A percentile compares a stretch with the other conserved stretches of the same genome.
phyloP scores from a whole-genome alignment of 345 rosid species.

The Citropsis articulata region DNA sequence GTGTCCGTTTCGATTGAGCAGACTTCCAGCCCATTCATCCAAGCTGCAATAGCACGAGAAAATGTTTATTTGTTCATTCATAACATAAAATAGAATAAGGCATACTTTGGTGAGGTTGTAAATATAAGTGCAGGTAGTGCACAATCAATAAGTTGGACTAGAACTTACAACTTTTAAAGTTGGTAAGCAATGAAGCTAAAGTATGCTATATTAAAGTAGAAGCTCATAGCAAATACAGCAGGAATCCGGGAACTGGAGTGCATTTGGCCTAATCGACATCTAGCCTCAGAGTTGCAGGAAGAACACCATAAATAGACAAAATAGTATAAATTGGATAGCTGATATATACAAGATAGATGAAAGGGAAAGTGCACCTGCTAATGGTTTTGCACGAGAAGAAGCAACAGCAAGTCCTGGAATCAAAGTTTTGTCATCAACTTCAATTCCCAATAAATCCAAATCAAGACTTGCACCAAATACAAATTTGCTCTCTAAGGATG shows the following conservation, averaged over 20 bases:
- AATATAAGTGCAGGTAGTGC: neutral
- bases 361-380: conserved; percentile 60
- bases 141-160: neutral
- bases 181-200: too few species aligned
- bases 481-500: conserved; percentile 49
- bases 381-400: conserved; percentile 80
- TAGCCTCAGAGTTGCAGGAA: neutral
- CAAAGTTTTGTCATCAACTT: conserved; percentile 62
- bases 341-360: neutral
- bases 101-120: neutral
- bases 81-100: neutral
- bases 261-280: neutral
- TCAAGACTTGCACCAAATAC: conserved; percentile 80
- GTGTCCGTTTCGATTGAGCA: conserved; percentile 74
- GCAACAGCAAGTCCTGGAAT: conserved; percentile 96
- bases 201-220: too few species aligned
- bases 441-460: conserved; percentile 91
- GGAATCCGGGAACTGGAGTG: too few species aligned
- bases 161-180: too few species aligned
- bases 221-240: too few species aligned
- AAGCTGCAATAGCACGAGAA: conserved; percentile 41
- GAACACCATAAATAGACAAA: neutral
- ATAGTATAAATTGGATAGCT: neutral
- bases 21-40: conserved; percentile 94
- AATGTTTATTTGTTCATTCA: neutral